Evolutionary conservation across 1,139 yeast genomes (phyloP), one percentile per base, ranked within the genome.

Genomic region (Magnusiomyces ingens): DNA sequence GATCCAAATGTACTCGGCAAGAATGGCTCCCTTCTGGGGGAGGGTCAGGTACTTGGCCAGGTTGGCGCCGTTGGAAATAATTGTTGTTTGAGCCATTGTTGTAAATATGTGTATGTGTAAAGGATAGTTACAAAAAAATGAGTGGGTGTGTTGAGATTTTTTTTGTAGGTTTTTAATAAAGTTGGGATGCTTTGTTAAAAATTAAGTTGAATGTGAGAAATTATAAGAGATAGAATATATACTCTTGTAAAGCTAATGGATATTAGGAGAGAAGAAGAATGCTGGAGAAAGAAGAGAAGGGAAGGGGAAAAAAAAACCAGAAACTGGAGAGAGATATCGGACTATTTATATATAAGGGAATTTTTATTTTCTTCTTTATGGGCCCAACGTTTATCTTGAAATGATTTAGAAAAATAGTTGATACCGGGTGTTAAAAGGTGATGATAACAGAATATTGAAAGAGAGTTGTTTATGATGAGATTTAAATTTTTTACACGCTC

Each of bases 1-100:
- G 65, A 93, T 84, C 99, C 99, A 93, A 72, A 93, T 85, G 77
- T 93, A 93, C 75, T 93, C 99, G 61, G 99, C 99, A 63, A 93
- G 79, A 60, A 91, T 78, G 68, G 79, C 81, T 60, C 96, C 96
- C 67, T 82, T 78, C 78, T 91, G 98, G 70, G 85, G 84, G 65
- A 93, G 80, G 64, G 81, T 85, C 62, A 86, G 71, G 70, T 93
- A 93, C 74, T 91, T 91, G 67, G 83, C 79, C 67, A 91, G 79
- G 46, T 65, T 64, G 32, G 63, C 61, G 37, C 71, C 63, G 62
- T 69, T 69, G 22, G 67, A 64, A 49, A 60, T 52, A 36, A 59
- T 59, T 49, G 63, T 38, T 22, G 63, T 37, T 29, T 29, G 52
- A 29, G 64, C 55, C 63, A 60, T 57, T 42, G 26, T 60, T n/a